Base-by-base conservation (phyloP, 148 eudicot genomes). In the Camellia granthamiana region DNA sequence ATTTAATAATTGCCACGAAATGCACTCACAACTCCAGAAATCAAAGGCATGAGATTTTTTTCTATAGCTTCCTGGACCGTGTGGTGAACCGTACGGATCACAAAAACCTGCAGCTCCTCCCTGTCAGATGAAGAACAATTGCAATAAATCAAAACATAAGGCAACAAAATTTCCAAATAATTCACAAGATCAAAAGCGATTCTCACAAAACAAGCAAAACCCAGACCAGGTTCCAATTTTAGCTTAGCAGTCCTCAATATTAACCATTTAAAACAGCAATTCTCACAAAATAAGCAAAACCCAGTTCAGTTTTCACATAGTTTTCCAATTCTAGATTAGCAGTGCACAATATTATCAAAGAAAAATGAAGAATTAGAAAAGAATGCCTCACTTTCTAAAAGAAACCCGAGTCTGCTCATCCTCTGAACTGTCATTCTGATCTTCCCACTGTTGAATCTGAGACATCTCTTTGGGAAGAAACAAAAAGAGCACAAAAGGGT, bases 21-120 rank as follows among this genome's bases (percentile, higher is more conserved):
- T 44, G 73, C 72, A 77, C 86, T 84, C 58, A 84, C 86, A 30
- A 84, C 30, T 72, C 61, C 54, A 23, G 73, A 80, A 46, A 84
- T 49, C 61, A 77, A 66, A 71, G 66, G 18, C 78, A 46, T 83
- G 67, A 80, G 46, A 47, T 16, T 19, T 69, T 83, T 75, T 63
- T 12, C 78, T 7, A 84, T 56, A 14, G 46, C 44, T 71, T 59
- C 67, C 7, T 58, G 71, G 41, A 83, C 44, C 6, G 43, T 79
- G 5, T 8, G 21, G 61, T 58, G 71, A 41, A 83, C 44, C 6
- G 43, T 79, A 7, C 13, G 21, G 61, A 74, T 60, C 56, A 79
- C 79, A 54, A 68, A 63, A 41, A 55, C 9, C 76, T 75, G 76
- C 66, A 79, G 13, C 52, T 80, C 71, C 58, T 66, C 14, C 58